Evolutionary conservation across 805 yeast species (phyloP), one percentile per base, ranked within the genome.

Genomic region (Hanseniaspora thailandica): DNA sequence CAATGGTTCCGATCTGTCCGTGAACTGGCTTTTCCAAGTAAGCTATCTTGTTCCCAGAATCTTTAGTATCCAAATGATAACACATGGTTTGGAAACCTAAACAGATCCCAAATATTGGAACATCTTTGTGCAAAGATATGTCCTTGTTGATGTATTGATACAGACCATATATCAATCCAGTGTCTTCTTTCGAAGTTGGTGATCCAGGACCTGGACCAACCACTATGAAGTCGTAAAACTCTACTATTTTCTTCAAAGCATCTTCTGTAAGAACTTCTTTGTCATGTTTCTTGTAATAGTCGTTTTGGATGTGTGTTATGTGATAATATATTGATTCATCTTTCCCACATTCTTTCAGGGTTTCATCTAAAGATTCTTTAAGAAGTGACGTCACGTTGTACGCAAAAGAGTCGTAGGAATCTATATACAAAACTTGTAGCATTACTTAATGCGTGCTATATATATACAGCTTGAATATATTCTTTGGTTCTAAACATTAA

Each of bases 121-220:
- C 61, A 0, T 56, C 8, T 47, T 19, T 22, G 15, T 54, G 5
- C 38, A 43, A 0, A 61, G 55, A 1, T 22, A 23, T 10, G 15
- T 47, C 31, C 2, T 26, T 31, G 3, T 19, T 26, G 25, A 47
- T 40, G 38, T 15, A 61, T 5, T 63, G 23, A 22, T 38, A 52
- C 15, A 45, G 12, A 6, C 40, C 60, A 75, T 77, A 83, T 58
- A 89, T 55, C 7, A 67, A 66, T 0, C 80, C 76, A 15, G 89
- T 77, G 10, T 87, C 74, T 0, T 96, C 96, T 28, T 83, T 77
- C 61, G 89, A 97, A 1, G 62, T 59, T 0, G 98, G 98, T 59
- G 85, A 79, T 0, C 99, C 99, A 0, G 99, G 99, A 0, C 99
- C 99, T 0, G 99, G 99, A 0, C 98, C 98, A 8, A 93, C 74